A percentile compares a stretch with the other conserved stretches of the same genome.
phyloP scores from a whole-genome alignment of 164 flowering plant genomes.

The grape (Vitis vinifera) region DNA sequence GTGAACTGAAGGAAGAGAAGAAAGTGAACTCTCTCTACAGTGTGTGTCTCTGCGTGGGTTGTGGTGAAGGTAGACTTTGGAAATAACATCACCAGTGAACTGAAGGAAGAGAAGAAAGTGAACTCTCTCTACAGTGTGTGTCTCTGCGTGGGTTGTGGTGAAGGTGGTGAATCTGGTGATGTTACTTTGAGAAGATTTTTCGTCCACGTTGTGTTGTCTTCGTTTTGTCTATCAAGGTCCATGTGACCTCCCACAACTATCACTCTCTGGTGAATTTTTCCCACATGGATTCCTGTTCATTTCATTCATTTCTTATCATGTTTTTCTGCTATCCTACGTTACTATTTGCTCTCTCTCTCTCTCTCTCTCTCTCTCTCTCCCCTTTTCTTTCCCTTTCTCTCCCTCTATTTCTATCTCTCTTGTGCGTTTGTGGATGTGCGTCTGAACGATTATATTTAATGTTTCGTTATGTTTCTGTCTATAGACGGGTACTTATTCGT shows the following conservation, averaged over 20 bases:
- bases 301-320: background rate
- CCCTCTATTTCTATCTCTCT: background rate
- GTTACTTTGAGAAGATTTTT: background rate
- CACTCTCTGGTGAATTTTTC: background rate
- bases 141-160: background rate
- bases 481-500: too few species aligned
- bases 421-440: background rate
- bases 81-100: background rate
- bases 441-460: background rate
- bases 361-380: background rate
- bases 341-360: background rate
- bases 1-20: background rate
- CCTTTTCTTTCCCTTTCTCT: background rate
- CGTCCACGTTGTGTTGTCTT: conserved; percentile 1
- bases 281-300: background rate
- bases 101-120: background rate
- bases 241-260: conserved; percentile 1
- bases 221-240: background rate
- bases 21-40: background rate
- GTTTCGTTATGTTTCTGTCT: too few species aligned
- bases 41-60: background rate
- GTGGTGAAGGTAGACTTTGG: too few species aligned
- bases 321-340: background rate
- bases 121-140: background rate
- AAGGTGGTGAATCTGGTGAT: background rate